Percentiles rank a stretch among this genome's conserved stretches.
Conservation (phyloP, 495 filamentous ascomycete genomes). For the Amniculicola lignicola region DNA sequence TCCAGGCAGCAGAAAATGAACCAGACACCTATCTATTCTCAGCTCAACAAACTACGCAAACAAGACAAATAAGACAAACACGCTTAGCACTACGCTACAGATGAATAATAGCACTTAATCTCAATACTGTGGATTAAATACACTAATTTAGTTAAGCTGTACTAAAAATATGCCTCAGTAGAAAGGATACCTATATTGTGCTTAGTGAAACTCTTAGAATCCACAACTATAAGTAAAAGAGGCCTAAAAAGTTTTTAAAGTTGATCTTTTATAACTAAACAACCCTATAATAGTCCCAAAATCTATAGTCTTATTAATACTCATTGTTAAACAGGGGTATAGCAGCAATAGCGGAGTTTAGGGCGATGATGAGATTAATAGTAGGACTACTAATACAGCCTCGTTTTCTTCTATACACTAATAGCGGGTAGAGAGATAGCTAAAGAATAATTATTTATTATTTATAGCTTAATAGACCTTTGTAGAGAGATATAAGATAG, state of each 20-base stretch:
- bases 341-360: neutral
- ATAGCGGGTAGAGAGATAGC: conserved; percentile 3
- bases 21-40: conserved; percentile 1
- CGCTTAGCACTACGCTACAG: neutral
- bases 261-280: neutral
- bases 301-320: conserved; percentile 1
- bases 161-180: conserved; percentile 10
- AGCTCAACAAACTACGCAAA: conserved; percentile 8
- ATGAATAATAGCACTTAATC: neutral
- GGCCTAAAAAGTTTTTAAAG: neutral
- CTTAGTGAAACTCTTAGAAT: conserved; percentile 8
- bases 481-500: neutral
- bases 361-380: conserved; percentile 4
- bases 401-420: neutral
- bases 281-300: conserved; percentile 10
- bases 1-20: neutral
- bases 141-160: neutral
- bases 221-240: neutral
- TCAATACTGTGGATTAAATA: neutral
- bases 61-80: neutral
- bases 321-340: conserved; percentile 7
- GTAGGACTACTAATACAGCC: neutral
- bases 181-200: conserved; percentile 12
- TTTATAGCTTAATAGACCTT: neutral
- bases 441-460: neutral